Evolutionary conservation across 148 eudicot species (phyloP).

Genomic region (Mesembryanthemum crystallinum): DNA sequence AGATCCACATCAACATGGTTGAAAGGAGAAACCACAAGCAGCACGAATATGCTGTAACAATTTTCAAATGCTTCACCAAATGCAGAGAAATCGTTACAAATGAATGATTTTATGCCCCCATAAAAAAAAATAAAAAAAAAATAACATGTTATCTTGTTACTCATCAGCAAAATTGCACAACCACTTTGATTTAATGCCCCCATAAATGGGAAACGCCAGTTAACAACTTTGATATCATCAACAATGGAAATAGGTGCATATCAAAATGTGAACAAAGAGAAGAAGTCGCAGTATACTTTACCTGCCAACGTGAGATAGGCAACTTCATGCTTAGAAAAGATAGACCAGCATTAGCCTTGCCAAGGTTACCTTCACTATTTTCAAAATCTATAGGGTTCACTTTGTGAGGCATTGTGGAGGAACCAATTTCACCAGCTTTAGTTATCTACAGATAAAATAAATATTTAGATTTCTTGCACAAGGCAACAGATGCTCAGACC

Average conservation of each 20-base stretch:
- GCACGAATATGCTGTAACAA: no score
- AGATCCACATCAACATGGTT: no score
- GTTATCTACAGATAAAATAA: conserved; percentile 51
- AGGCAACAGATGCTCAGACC: conserved; percentile 6
- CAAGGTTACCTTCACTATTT: conserved; percentile 97
- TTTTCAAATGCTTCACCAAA: no score
- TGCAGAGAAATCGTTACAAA: no score
- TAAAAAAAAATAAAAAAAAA: no score
- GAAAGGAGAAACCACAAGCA: no score
- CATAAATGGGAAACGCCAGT: not conserved
- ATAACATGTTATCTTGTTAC: not conserved
- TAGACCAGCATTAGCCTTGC: conserved; percentile 72
- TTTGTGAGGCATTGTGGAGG: conserved; percentile 99
- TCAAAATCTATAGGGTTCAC: conserved; percentile 98
- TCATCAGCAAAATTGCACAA: not conserved
- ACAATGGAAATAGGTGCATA: not conserved
- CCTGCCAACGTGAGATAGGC: conserved; percentile 98
- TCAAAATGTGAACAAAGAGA: not conserved
- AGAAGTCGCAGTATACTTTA: conserved; percentile 17
- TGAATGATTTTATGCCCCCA: no score
- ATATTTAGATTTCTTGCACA: conserved; percentile 14
- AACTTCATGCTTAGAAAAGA: conserved; percentile 70
- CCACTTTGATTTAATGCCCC: not conserved
- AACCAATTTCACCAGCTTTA: conserved; percentile 92
- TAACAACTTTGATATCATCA: not conserved